Evolutionary conservation across 495 filamentous ascomycete genomes (phyloP).

Genomic region (Pyronema omphalodes): DNA sequence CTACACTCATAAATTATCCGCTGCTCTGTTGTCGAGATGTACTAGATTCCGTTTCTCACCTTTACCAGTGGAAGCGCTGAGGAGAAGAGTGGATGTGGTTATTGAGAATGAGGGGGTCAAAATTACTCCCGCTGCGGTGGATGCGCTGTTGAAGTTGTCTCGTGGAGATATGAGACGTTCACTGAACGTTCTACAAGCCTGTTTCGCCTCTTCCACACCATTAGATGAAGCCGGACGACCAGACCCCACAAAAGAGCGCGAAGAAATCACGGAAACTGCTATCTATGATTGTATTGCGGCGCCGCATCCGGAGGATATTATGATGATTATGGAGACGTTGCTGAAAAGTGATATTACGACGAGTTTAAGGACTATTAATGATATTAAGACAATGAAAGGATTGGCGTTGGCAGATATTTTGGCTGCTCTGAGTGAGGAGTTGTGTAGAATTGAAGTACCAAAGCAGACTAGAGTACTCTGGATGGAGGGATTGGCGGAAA

Average conservation of each 20-base stretch:
- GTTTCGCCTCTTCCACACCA: conserved; percentile 63
- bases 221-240: conserved; percentile 44
- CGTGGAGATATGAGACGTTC: conserved; percentile 94
- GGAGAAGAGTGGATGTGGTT: conserved; percentile 67
- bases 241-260: conserved; percentile 43
- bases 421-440: conserved; percentile 61
- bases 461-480: conserved; percentile 73
- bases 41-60: conserved; percentile 92
- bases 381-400: conserved; percentile 69
- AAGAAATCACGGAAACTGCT: conserved; percentile 71
- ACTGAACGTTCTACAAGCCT: conserved; percentile 89
- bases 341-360: conserved; percentile 72
- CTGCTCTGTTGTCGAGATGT: conserved; percentile 79
- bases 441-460: conserved; percentile 68
- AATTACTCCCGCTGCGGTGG: conserved; percentile 58
- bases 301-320: conserved; percentile 77
- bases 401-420: conserved; percentile 87
- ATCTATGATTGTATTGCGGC: conserved; percentile 98
- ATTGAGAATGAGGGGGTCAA: conserved; percentile 73
- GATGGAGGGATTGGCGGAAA: conserved; percentile 79
- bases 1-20: conserved; percentile 97
- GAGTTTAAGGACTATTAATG: conserved; percentile 69
- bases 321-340: conserved; percentile 63
- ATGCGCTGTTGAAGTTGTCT: conserved; percentile 67
- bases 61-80: conserved; percentile 71